A percentile compares a stretch with the other conserved stretches of the same genome.
These are phyloP conservation scores for Adiantum capillusveneris DNA, from an alignment of 75 land plant species.

Conservation along the genomic window DNA sequence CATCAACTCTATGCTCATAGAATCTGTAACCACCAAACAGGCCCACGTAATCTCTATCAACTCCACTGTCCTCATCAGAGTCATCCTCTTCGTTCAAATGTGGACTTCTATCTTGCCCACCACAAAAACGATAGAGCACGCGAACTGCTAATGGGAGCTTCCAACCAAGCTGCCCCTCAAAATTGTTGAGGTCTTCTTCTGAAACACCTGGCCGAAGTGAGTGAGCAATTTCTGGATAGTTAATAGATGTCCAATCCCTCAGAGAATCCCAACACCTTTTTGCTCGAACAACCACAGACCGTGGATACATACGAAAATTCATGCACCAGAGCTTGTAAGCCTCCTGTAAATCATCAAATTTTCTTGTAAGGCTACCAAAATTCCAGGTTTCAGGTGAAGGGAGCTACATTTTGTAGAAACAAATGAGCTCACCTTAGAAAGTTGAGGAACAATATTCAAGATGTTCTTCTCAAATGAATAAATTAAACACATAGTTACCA, in stretches of 20 bases:
- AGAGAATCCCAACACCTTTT: constrained; percentile 53
- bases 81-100: constrained; percentile 5
- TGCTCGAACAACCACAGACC: constrained; percentile 51
- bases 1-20: constrained; percentile 54
- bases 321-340: constrained; percentile 58
- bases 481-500: too few species aligned
- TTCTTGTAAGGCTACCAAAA: too few species aligned
- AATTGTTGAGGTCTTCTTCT: constrained; percentile 43
- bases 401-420: too few species aligned
- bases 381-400: too few species aligned
- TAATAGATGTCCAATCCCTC: constrained; percentile 38
- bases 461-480: too few species aligned
- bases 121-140: constrained; percentile 62
- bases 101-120: constrained; percentile 49
- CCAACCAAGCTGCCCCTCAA: constrained; percentile 44
- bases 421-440: too few species aligned
- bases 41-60: constrained; percentile 27
- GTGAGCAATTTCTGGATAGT: constrained; percentile 51
- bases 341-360: constrained; percentile 44
- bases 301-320: constrained; percentile 48
- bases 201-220: constrained; percentile 62
- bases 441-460: too few species aligned
- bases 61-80: background rate
- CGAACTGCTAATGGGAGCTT: constrained; percentile 57
- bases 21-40: constrained; percentile 83